These are phyloP conservation scores for Spergularia azorica DNA, from an alignment of 179 eudicot species.

Conservation along the genomic window DNA sequence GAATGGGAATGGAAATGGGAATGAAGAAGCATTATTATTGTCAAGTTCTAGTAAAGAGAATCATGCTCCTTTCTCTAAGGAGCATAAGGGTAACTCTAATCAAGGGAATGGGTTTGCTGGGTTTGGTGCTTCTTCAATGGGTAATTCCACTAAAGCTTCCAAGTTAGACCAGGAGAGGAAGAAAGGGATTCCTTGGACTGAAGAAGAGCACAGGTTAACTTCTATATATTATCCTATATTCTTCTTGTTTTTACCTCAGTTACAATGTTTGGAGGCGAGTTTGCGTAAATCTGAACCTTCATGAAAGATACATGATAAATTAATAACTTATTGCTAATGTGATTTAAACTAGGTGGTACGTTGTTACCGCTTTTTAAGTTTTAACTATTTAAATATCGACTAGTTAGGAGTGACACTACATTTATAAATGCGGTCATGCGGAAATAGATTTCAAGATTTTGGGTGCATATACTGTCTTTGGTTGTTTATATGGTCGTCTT, in stretches of 20 bases:
- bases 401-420: background rate
- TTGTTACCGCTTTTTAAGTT: background rate
- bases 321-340: background rate
- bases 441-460: too few species aligned
- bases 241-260: background rate
- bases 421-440: too few species aligned
- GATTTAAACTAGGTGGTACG: background rate
- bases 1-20: conserved; percentile 21
- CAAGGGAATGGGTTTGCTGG: conserved; percentile 43
- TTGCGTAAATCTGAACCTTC: background rate
- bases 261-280: background rate
- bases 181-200: conserved; percentile 97
- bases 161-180: conserved; percentile 72
- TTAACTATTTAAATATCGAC: background rate
- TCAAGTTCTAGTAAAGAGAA: conserved; percentile 21
- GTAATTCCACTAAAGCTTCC: conserved; percentile 47
- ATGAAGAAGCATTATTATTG: conserved; percentile 17
- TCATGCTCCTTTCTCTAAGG: conserved; percentile 27
- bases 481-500: background rate
- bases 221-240: background rate
- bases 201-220: conserved; percentile 86
- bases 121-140: conserved; percentile 38
- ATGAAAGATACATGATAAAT: background rate
- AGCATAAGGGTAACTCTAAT: conserved; percentile 30
- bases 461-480: too few species aligned